Evolutionary conservation across 495 filamentous ascomycete species (phyloP).

Genomic region (Hypomontagnella monticulosa): DNA sequence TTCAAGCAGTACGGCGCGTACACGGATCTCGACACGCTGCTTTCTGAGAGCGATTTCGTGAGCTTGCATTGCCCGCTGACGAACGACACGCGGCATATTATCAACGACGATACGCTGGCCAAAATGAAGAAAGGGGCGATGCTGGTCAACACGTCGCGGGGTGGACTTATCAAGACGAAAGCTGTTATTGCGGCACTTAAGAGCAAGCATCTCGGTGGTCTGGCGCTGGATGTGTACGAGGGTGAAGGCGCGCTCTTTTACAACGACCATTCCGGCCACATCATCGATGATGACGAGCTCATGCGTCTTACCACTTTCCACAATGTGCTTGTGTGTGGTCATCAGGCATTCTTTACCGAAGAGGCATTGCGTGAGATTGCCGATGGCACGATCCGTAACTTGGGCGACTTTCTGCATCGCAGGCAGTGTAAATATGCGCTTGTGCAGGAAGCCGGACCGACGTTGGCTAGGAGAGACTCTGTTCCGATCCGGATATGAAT

Average conservation of each 20-base stretch:
- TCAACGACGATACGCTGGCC: slow-evolving; percentile 62
- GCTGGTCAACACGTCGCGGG: slow-evolving; percentile 74
- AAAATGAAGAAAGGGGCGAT: slow-evolving; percentile 68
- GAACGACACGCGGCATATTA: slow-evolving; percentile 67
- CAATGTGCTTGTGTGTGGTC: slow-evolving; percentile 73
- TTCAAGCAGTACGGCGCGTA: slow-evolving; percentile 63
- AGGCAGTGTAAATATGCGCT: slow-evolving; percentile 53
- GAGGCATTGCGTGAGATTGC: slow-evolving; percentile 74
- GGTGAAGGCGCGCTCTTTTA: slow-evolving; percentile 67
- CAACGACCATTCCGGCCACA: slow-evolving; percentile 70
- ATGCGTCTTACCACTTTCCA: slow-evolving; percentile 76
- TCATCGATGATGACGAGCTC: slow-evolving; percentile 74
- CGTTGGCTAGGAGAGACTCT: slow-evolving; percentile 25
- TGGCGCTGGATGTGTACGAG: slow-evolving; percentile 69
- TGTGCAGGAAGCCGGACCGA: slow-evolving; percentile 34
- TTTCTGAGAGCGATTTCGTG: slow-evolving; percentile 67
- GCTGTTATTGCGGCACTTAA: slow-evolving; percentile 71
- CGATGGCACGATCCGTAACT: slow-evolving; percentile 66
- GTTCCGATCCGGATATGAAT: slow-evolving; percentile 42
- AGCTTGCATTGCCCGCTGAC: slow-evolving; percentile 73
- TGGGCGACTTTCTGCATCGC: slow-evolving; percentile 49
- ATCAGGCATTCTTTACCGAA: slow-evolving; percentile 76
- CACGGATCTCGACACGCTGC: slow-evolving; percentile 62
- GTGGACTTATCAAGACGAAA: slow-evolving; percentile 67
- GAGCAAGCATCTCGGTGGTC: slow-evolving; percentile 59